phyloP scores from a whole-genome alignment of 495 filamentous ascomycete species.

The Xylaria curta region DNA sequence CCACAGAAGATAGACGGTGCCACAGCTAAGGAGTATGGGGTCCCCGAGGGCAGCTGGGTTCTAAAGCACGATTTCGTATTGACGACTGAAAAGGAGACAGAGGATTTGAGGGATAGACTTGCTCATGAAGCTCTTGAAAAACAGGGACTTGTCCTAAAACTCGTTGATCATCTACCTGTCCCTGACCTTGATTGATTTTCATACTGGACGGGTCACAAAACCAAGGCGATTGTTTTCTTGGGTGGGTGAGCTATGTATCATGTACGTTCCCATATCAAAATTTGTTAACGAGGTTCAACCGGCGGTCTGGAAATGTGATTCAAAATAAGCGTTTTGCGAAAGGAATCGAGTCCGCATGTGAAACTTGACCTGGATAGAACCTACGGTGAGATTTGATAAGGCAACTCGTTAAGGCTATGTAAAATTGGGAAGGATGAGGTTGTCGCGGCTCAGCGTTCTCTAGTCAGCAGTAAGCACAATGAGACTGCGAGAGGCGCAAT shows the following conservation, averaged over 20 bases:
- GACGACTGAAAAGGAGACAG: slow-evolving; percentile 71
- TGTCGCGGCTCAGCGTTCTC: background rate
- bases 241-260: background rate
- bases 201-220: background rate
- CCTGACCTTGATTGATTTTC: slow-evolving; percentile 51
- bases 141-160: slow-evolving; percentile 74
- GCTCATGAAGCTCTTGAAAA: slow-evolving; percentile 74
- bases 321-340: background rate
- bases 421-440: background rate
- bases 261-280: background rate
- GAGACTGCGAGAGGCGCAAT: background rate
- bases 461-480: background rate
- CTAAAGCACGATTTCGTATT: slow-evolving; percentile 79
- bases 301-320: background rate
- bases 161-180: slow-evolving; percentile 83
- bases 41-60: slow-evolving; percentile 71
- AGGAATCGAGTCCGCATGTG: background rate
- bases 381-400: background rate
- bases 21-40: slow-evolving; percentile 65
- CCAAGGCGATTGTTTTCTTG: background rate
- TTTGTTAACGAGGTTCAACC: background rate
- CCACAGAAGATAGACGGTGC: slow-evolving; percentile 67
- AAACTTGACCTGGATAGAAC: background rate
- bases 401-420: background rate
- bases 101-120: slow-evolving; percentile 70